A percentile compares a stretch with the other conserved stretches of the same genome.
Conservation (phyloP, 306 rosid species). For the Cucurbita argyrosperma region DNA sequence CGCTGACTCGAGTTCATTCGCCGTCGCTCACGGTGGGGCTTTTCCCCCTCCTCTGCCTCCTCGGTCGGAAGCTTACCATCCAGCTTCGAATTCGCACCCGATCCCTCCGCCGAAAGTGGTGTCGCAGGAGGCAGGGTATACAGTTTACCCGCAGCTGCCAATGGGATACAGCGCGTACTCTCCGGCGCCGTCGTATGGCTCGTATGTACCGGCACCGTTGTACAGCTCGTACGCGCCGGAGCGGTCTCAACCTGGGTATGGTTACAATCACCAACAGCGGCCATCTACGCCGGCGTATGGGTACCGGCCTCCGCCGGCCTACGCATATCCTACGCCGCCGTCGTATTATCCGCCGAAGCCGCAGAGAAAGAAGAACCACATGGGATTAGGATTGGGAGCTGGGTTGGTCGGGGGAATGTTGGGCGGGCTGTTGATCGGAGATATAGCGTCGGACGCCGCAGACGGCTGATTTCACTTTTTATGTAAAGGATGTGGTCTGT, state of each 20-base stretch:
- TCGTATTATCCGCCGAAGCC: conserved; percentile 13
- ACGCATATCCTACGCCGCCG: background rate
- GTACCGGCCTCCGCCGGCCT: background rate
- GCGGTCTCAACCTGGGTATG: background rate
- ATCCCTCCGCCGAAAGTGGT: background rate
- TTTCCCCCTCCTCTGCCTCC: background rate
- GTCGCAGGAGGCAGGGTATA: background rate
- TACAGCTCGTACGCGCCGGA: background rate
- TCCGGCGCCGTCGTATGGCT: background rate
- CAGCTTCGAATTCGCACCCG: background rate
- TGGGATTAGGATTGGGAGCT: conserved; percentile 54
- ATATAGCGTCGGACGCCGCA: conserved; percentile 41
- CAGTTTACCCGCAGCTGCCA: background rate
- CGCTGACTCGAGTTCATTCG: background rate
- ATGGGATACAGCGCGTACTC: background rate
- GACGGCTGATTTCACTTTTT: background rate
- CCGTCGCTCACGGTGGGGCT: background rate
- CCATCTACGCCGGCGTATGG: background rate
- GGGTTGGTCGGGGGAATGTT: conserved; percentile 67
- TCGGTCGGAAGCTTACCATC: background rate
- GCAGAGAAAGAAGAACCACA: conserved; percentile 25
- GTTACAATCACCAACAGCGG: background rate
- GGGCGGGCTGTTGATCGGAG: conserved; percentile 74
- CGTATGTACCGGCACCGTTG: background rate
- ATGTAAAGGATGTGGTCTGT: background rate